These are phyloP conservation scores for Epichloe brachyelytri DNA, from an alignment of 2,329 filamentous ascomycete genomes.

Conservation along the genomic window DNA sequence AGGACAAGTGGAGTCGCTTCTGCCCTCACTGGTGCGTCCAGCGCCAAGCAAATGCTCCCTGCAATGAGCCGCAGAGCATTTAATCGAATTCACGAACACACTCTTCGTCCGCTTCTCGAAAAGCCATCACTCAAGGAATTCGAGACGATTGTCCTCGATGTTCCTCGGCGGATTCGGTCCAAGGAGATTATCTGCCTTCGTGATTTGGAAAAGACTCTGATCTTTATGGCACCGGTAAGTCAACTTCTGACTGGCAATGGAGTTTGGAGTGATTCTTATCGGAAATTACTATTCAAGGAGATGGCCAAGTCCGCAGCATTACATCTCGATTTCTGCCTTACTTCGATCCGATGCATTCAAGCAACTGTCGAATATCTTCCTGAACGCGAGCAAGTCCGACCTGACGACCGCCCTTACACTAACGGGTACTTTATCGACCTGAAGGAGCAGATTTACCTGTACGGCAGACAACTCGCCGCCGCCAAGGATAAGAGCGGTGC, in stretches of 20 bases:
- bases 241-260: slow-evolving; percentile 39
- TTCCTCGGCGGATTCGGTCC: slow-evolving; percentile 65
- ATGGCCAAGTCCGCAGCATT: slow-evolving; percentile 54
- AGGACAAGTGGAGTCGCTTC: slow-evolving; percentile 29
- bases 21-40: slow-evolving; percentile 45
- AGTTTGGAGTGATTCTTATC: slow-evolving; percentile 53
- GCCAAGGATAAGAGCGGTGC: slow-evolving; percentile 54
- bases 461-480: slow-evolving; percentile 72
- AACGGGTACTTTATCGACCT: slow-evolving; percentile 96
- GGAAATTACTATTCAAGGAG: slow-evolving; percentile 63
- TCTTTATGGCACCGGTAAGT: slow-evolving; percentile 93
- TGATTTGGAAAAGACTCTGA: slow-evolving; percentile 85
- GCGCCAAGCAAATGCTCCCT: slow-evolving; percentile 36
- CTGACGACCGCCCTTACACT: slow-evolving; percentile 80
- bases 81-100: slow-evolving; percentile 67
- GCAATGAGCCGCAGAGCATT: slow-evolving; percentile 56
- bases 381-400: slow-evolving; percentile 75
- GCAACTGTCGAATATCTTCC: slow-evolving; percentile 75
- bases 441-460: slow-evolving; percentile 81
- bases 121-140: slow-evolving; percentile 67
- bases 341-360: slow-evolving; percentile 80
- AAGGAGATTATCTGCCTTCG: slow-evolving; percentile 84
- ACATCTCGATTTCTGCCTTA: slow-evolving; percentile 82
- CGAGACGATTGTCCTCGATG: slow-evolving; percentile 63
- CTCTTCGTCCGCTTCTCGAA: slow-evolving; percentile 63